A percentile compares a stretch with the other conserved stretches of the same genome.
phyloP scores from a whole-genome alignment of 2,329 filamentous ascomycete genomes.

The Fusarium sp. region DNA sequence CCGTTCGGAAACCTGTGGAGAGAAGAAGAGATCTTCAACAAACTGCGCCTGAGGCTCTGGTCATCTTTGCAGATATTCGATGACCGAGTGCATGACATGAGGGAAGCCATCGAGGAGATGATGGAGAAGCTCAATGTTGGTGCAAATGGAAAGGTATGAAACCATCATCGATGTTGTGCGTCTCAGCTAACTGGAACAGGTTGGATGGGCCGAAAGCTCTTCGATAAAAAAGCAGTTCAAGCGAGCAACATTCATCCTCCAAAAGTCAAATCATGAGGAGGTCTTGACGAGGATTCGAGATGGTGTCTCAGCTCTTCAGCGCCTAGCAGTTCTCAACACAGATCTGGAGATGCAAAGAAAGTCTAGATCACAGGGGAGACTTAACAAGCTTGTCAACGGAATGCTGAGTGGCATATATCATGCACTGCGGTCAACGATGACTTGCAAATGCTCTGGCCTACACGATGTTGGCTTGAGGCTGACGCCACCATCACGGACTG shows the following conservation, averaged over 20 bases:
- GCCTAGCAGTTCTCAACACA: background rate
- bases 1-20: background rate
- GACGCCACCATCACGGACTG: rapidly evolving
- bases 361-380: background rate
- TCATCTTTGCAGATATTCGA: background rate
- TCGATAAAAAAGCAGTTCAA: background rate
- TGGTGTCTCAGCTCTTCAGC: background rate
- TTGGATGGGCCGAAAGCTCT: rapidly evolving
- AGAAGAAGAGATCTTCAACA: background rate
- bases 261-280: background rate
- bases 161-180: rapidly evolving
- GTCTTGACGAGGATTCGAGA: background rate
- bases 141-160: rapidly evolving
- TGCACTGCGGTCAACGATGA: rapidly evolving
- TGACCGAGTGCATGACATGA: background rate
- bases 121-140: background rate
- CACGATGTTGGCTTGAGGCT: background rate
- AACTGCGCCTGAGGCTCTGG: background rate
- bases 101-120: background rate
- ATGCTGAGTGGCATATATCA: background rate
- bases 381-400: background rate
- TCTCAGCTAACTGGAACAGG: background rate
- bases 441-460: background rate
- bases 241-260: background rate
- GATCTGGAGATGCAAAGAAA: background rate